Conservation (phyloP, 257 asterid genomes). For the Phtheirospermum japonicum region DNA sequence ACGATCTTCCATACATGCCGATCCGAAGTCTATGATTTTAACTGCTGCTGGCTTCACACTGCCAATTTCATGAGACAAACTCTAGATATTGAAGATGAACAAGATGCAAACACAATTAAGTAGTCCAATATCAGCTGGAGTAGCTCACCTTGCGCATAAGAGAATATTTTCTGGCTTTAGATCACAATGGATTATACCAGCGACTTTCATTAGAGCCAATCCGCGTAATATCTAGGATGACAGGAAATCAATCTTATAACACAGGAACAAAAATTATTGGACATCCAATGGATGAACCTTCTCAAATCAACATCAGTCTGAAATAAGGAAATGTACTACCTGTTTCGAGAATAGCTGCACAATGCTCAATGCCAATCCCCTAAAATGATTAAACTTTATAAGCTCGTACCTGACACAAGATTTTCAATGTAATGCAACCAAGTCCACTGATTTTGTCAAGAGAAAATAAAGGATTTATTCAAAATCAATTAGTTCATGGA, state of each 20-base stretch:
- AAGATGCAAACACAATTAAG: slow-evolving; percentile 26
- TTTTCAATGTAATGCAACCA: slow-evolving; percentile 26
- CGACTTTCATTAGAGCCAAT: slow-evolving; percentile 89
- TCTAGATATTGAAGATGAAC: slow-evolving; percentile 25
- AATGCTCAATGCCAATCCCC: slow-evolving; percentile 89
- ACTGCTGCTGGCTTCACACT: slow-evolving; percentile 92
- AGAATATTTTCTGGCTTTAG: slow-evolving; percentile 98
- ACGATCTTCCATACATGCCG: slow-evolving; percentile 95
- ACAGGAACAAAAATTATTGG: slow-evolving; percentile 19
- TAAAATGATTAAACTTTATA: slow-evolving; percentile 83
- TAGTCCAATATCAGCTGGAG: slow-evolving; percentile 31
- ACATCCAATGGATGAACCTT: slow-evolving; percentile 26
- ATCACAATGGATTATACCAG: slow-evolving; percentile 96
- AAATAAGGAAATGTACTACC: slow-evolving; percentile 47
- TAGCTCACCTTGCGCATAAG: slow-evolving; percentile 78
- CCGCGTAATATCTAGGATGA: slow-evolving; percentile 78
- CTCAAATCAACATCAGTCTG: slow-evolving; percentile 23
- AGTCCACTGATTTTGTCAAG: slow-evolving; percentile 26
- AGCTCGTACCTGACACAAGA: slow-evolving; percentile 83
- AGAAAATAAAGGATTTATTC: slow-evolving; percentile 10
- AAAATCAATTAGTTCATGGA: slow-evolving; percentile 13
- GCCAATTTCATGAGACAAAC: slow-evolving; percentile 43
- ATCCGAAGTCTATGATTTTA: slow-evolving; percentile 96
- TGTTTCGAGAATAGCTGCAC: slow-evolving; percentile 96
- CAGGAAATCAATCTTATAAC: slow-evolving; percentile 28